phyloP scores from a whole-genome alignment of 495 filamentous ascomycete genomes.

The Penicillium herquei region DNA sequence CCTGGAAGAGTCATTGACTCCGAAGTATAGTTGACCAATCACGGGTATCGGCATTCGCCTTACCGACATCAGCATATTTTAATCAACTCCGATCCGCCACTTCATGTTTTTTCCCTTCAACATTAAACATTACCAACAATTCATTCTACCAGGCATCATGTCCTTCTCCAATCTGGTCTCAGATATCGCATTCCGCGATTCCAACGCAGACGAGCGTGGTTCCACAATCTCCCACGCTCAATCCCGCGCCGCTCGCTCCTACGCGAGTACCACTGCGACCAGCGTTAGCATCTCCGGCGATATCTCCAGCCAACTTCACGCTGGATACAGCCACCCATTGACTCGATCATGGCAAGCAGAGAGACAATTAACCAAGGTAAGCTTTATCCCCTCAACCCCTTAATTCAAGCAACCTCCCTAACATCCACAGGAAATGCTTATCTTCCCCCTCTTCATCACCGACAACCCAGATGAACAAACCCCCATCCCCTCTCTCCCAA shows the following conservation, averaged over 20 bases:
- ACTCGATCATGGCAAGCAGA: constrained; percentile 94
- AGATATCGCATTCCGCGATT: constrained; percentile 72
- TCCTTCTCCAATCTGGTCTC: constrained; percentile 91
- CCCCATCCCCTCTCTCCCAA: constrained; percentile 83
- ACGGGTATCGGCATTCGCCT: no score
- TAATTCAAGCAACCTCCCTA: not conserved
- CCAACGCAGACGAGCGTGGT: constrained; percentile 53
- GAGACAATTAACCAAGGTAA: constrained; percentile 91
- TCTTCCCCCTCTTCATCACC: constrained; percentile 95
- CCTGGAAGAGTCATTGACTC: no score
- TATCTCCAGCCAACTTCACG: constrained; percentile 91
- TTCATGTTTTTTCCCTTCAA: no score
- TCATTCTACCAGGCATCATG: constrained; percentile 47
- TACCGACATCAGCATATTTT: no score
- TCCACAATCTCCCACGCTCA: constrained; percentile 72
- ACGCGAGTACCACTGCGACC: constrained; percentile 86
- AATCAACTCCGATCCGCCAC: no score
- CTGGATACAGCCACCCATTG: constrained; percentile 90
- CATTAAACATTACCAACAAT: no score
- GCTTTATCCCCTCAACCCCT: constrained; percentile 12
- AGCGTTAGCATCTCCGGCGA: constrained; percentile 91
- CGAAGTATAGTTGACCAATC: no score
- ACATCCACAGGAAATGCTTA: constrained; percentile 75
- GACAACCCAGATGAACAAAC: constrained; percentile 91
- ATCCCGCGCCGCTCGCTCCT: constrained; percentile 70